Base-by-base conservation (phyloP, 139 green algal species). In the Picochlorum sp. region DNA sequence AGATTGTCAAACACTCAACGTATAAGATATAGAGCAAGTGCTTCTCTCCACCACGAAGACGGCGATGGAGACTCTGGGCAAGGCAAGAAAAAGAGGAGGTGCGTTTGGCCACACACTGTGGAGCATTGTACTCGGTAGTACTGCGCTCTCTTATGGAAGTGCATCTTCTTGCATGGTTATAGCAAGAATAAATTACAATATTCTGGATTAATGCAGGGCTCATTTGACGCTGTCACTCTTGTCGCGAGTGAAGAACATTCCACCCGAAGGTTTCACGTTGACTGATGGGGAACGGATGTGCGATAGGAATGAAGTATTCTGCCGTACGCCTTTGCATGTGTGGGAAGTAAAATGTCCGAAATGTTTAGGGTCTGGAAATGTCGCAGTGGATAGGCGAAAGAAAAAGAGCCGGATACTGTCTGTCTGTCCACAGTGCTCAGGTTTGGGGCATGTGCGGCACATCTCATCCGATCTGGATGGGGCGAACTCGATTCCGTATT, bases 331-430 rank as follows among this genome's bases (percentile, higher is more conserved):
- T 20, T 3, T 51, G 25, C 55, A 61, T 26, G 55, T 61, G 10
- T 61, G 55, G 55, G 55, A 61, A 49, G 36, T 35, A 22, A 61
- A 61, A 61, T 61, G 55, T 32, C 13, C 32, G 4, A 13, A 25
- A 24, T 61, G 55, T 7, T 14, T 20, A 22, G 55, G 31, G 13
- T 35, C 30, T 33, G 55, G 55, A 5, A 44, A 26, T 9, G 22
- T 49, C 16, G 16, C 28, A 26, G 33, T 22, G 10, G 16, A n/a
- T n/a, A n/a, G 14, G 31, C 14, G 55, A 9, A 25, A 20, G 2
- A 30, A 20, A 33, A 37, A 37, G 25, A 50, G 4, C 8, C 45
- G 32, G n/a, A 47, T 22, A 24, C 16, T 61, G 16, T 28, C 14
- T 22, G 25, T 51, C 24, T 61, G 55, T 51, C 25, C 33, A 1